Evolutionary conservation across 495 filamentous ascomycete genomes (phyloP), one percentile per base, ranked within the genome.

Genomic region (Parmelia sp.): DNA sequence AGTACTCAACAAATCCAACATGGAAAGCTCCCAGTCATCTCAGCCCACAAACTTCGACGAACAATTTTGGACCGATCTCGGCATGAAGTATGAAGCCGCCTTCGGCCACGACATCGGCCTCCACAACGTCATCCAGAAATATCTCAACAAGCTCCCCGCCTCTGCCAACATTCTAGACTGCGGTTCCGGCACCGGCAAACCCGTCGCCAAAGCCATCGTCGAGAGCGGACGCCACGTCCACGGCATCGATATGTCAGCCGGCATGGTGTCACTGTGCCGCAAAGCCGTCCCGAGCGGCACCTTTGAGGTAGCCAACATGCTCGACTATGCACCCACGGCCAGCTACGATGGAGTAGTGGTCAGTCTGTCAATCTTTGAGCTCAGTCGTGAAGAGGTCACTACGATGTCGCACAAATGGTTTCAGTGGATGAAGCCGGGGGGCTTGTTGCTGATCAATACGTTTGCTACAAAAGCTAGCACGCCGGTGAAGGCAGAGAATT

Each of bases 51-150:
- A 53, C 27, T 29, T 14, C 27, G 51, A 55, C 27, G 27, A 19
- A 10, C 35, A 42, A 57, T 94, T 93, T 86, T 94, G 76, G 60
- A 37, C 72, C 29, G 36, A 44, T 3, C 61, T 73, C n/a, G 67
- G 69, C 25, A 12, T 36, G 4, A 60, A 70, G 27, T 74, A 76
- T 33, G 72, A 77, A 57, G 58, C 66, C 1, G 68, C 70, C 31
- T 74, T 71, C 31, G 62, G 74, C 25, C 70, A 75, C 17, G 72
- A 79, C 14, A 17, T 5, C 19, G 64, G 68, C 7, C 45, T 67
- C 1, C 64, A 56, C 33, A 42, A 39, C 31, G 27, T 59, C 49
- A 42, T 66, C 53, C 14, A 70, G 66, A 49, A 61, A 53, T 51
- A 66, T 60, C 25, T 67, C 66, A 27, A 27, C n/a, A 33, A 42